A percentile compares a stretch with the other conserved stretches of the same genome.
phyloP scores from a whole-genome alignment of 306 rosid genomes.

The Vigna hirtella region DNA sequence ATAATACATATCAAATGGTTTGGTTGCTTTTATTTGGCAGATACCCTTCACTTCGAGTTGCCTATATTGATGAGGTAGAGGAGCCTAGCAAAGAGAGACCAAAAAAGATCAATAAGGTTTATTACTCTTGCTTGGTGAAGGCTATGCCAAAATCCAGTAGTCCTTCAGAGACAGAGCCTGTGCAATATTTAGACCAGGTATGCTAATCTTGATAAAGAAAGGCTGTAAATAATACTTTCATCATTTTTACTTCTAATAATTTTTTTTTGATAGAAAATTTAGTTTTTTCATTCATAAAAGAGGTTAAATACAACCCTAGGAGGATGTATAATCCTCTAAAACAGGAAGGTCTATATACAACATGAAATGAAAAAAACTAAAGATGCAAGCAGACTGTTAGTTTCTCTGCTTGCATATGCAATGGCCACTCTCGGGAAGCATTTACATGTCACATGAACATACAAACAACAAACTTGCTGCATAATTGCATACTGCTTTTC shows the following conservation, averaged over 20 bases:
- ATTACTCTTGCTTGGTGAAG: constrained; percentile 91
- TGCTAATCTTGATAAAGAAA: constrained; percentile 23
- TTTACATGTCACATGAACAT: not conserved
- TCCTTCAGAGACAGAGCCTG: constrained; percentile 68
- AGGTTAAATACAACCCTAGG: constrained; percentile 9
- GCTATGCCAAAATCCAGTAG: constrained; percentile 89
- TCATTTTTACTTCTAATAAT: not conserved
- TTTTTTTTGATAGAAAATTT: constrained; percentile 15
- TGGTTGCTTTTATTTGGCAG: constrained; percentile 54
- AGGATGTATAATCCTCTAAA: constrained; percentile 20
- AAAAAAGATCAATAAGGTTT: constrained; percentile 78
- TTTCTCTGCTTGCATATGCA: constrained; percentile 8
- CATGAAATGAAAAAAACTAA: constrained; percentile 16
- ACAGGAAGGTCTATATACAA: not conserved
- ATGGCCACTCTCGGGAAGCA: not conserved
- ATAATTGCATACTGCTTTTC: constrained; percentile 10
- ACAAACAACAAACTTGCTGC: not conserved
- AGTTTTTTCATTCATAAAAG: constrained; percentile 12
- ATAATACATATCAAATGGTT: constrained; percentile 10
- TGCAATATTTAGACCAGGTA: constrained; percentile 93
- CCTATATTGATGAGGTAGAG: constrained; percentile 94
- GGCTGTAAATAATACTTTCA: constrained; percentile 8
- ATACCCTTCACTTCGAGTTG: constrained; percentile 95
- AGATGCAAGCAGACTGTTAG: not conserved
- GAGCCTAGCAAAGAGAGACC: constrained; percentile 86